Conservation (phyloP, 2,329 filamentous ascomycete species). For the Chaetomium sp. region DNA sequence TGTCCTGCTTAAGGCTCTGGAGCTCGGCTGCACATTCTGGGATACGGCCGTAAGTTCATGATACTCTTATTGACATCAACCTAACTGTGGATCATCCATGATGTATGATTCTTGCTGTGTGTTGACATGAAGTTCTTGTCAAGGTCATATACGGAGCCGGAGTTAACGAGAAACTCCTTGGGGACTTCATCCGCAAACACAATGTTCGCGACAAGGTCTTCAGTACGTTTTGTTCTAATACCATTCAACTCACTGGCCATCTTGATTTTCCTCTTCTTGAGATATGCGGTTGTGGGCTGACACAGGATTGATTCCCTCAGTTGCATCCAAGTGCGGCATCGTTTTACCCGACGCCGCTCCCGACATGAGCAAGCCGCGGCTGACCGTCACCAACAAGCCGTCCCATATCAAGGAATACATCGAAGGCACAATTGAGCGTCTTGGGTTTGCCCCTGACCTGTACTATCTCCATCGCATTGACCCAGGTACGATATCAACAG, state of each 20-base stretch:
- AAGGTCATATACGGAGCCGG: conserved; percentile 1
- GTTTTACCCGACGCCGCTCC: neutral
- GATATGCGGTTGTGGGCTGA: neutral
- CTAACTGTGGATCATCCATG: too few species aligned
- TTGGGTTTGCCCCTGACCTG: conserved; percentile 1
- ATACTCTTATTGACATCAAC: neutral
- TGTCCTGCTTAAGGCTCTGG: neutral
- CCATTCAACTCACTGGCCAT: neutral
- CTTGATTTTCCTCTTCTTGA: too few species aligned
- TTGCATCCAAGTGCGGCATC: conserved; percentile 8
- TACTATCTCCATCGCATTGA: conserved; percentile 8
- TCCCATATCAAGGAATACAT: conserved; percentile 5
- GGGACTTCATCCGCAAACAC: conserved; percentile 6
- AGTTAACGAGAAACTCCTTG: conserved; percentile 4
- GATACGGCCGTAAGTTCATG: conserved; percentile 1
- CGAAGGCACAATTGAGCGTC: conserved; percentile 3
- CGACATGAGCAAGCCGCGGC: neutral
- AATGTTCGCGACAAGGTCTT: conserved; percentile 7
- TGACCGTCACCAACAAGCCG: conserved; percentile 5
- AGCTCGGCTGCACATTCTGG: conserved; percentile 8
- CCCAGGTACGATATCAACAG: neutral
- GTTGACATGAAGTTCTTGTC: neutral
- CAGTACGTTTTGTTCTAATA: neutral
- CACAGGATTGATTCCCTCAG: neutral
- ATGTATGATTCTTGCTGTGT: neutral